Conservation (phyloP, 192 early-diverging fungal species). For the Gigaspora rosea region DNA sequence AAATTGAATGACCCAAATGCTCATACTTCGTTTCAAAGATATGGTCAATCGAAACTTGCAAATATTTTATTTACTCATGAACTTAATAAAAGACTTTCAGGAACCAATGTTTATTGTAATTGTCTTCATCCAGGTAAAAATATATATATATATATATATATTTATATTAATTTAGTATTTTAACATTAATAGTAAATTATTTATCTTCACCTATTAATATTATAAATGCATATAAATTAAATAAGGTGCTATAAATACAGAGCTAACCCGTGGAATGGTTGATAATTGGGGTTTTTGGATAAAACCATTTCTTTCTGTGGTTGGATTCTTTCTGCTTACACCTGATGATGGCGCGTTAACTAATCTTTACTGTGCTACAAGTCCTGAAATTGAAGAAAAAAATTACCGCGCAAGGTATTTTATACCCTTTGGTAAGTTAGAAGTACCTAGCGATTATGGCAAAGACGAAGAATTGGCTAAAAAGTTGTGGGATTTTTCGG, state of each 20-base stretch:
- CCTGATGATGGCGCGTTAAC: conserved; percentile 47
- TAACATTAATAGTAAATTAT: not conserved
- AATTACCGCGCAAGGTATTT: conserved; percentile 39
- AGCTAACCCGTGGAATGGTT: too few species aligned
- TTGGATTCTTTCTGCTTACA: too few species aligned
- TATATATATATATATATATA: too few species aligned
- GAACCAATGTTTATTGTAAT: conserved; percentile 42
- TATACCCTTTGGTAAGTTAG: conserved; percentile 38
- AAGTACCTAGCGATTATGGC: conserved; percentile 21
- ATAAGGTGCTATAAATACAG: too few species aligned
- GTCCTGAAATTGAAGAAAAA: conserved; percentile 54
- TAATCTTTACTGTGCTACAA: conserved; percentile 51
- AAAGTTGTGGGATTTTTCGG: conserved; percentile 36
- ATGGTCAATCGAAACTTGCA: conserved; percentile 59
- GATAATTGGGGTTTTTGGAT: too few species aligned
- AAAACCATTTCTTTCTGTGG: too few species aligned
- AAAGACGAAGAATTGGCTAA: conserved; percentile 34
- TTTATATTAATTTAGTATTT: not conserved
- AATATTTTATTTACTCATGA: conserved; percentile 55
- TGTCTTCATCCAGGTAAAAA: conserved; percentile 50
- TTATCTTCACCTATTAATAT: not conserved
- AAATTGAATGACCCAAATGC: conserved; percentile 39
- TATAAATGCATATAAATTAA: too few species aligned
- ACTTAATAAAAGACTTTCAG: conserved; percentile 42
- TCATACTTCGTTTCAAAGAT: conserved; percentile 37